These are phyloP conservation scores for Pleurotus eryngii DNA, from an alignment of 768 basidiomycete species.

Conservation along the genomic window DNA sequence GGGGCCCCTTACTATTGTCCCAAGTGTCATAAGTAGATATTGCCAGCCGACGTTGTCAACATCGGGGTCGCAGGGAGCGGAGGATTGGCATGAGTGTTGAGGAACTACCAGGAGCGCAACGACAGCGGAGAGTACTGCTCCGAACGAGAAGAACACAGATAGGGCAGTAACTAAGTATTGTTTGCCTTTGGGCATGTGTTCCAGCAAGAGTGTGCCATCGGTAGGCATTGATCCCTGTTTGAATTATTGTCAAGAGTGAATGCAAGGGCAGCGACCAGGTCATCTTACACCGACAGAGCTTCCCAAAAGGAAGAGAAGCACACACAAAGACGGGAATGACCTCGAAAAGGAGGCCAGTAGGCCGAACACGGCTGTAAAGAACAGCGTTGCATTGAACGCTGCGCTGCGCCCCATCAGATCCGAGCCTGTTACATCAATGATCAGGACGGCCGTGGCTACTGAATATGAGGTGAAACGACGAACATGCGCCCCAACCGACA, in stretches of 20 bases:
- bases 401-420: constrained; percentile 85
- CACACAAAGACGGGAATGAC: constrained; percentile 66
- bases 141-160: constrained; percentile 94
- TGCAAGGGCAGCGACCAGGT: no score
- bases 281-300: constrained; percentile 80
- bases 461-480: neutral
- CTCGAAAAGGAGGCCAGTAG: constrained; percentile 71
- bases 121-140: constrained; percentile 81
- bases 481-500: constrained; percentile 88
- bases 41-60: constrained; percentile 86
- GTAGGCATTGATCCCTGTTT: constrained; percentile 91
- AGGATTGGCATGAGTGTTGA: constrained; percentile 54
- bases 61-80: constrained; percentile 58
- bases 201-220: constrained; percentile 87
- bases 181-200: constrained; percentile 91
- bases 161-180: constrained; percentile 89
- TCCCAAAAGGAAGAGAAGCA: constrained; percentile 82
- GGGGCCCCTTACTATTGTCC: constrained; percentile 66
- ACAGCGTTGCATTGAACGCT: constrained; percentile 91
- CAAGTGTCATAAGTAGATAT: constrained; percentile 73
- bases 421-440: constrained; percentile 45
- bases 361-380: constrained; percentile 88
- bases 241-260: neutral
- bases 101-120: constrained; percentile 82
- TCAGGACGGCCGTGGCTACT: neutral